Conservation (phyloP, 2,329 filamentous ascomycete species). For the Lachnellula suecica region DNA sequence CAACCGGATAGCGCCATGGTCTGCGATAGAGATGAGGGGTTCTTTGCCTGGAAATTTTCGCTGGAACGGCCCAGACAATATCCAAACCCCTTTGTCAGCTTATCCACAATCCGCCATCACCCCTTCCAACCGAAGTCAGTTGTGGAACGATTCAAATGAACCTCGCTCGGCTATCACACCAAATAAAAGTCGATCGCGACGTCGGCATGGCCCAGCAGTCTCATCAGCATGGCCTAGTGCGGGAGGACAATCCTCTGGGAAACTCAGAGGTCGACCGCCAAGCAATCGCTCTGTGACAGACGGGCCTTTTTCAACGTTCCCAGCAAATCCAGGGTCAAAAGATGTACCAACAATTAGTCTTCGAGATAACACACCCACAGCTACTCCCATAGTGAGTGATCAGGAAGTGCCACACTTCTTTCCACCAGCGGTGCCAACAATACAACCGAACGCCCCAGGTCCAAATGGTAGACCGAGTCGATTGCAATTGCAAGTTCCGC, state of each 20-base stretch:
- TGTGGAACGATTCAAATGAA: constrained; percentile 50
- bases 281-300: constrained; percentile 67
- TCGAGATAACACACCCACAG: constrained; percentile 38
- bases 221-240: constrained; percentile 85
- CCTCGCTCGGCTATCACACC: constrained; percentile 75
- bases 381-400: constrained; percentile 44
- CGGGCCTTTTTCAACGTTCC: constrained; percentile 69
- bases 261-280: constrained; percentile 77
- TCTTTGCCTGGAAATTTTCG: constrained; percentile 32
- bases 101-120: constrained; percentile 81
- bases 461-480: constrained; percentile 43
- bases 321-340: constrained; percentile 54
- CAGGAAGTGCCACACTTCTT: constrained; percentile 36
- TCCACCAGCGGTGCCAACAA: constrained; percentile 26
- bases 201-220: constrained; percentile 80
- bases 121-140: constrained; percentile 49
- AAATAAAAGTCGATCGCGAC: constrained; percentile 52
- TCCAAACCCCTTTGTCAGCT: constrained; percentile 62
- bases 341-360: constrained; percentile 46
- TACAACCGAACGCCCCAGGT: constrained; percentile 16
- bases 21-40: constrained; percentile 21
- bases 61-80: constrained; percentile 44
- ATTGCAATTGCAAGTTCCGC: constrained; percentile 62
- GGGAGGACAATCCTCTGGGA: constrained; percentile 61
- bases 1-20: constrained; percentile 28